These are phyloP conservation scores for Bruguiera hainesii DNA, from an alignment of 441 rosid species.

Conservation along the genomic window DNA sequence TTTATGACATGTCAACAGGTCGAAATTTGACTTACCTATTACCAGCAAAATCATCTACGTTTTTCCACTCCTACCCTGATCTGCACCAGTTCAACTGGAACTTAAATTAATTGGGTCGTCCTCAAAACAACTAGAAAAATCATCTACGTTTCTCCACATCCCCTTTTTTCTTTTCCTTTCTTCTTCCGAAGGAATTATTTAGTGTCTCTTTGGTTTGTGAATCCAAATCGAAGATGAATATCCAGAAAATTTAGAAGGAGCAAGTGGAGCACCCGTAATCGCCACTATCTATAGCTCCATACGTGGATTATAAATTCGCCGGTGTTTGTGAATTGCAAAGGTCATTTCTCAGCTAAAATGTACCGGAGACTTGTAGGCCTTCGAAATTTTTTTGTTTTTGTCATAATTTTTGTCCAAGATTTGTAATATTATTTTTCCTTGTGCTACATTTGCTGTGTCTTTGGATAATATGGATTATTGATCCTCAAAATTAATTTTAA, in stretches of 20 bases:
- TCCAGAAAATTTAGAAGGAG: neutral
- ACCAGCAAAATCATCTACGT: too few relatives aligned
- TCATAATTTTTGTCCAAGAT: too few relatives aligned
- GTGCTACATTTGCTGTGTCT: too few relatives aligned
- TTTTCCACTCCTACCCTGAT: neutral
- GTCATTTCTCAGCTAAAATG: too few relatives aligned
- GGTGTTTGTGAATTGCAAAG: neutral
- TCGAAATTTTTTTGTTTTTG: too few relatives aligned
- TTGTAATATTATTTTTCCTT: too few relatives aligned
- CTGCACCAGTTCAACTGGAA: neutral
- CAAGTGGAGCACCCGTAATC: neutral
- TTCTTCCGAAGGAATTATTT: neutral
- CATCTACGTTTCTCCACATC: constrained; percentile 1
- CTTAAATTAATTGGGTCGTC: neutral
- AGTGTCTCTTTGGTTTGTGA: neutral
- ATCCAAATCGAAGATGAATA: neutral
- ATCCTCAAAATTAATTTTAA: too few relatives aligned
- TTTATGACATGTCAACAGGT: too few relatives aligned
- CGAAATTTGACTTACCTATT: too few relatives aligned
- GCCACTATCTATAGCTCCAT: neutral
- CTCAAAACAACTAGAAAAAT: neutral
- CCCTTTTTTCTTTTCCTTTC: neutral
- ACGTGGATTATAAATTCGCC: neutral
- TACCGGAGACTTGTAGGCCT: too few relatives aligned
- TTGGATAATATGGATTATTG: too few relatives aligned